A percentile compares a stretch with the other conserved stretches of the same genome.
These are phyloP conservation scores for Phyllosticta citriasiana DNA, from an alignment of 2,329 filamentous ascomycete species.

Conservation along the genomic window DNA sequence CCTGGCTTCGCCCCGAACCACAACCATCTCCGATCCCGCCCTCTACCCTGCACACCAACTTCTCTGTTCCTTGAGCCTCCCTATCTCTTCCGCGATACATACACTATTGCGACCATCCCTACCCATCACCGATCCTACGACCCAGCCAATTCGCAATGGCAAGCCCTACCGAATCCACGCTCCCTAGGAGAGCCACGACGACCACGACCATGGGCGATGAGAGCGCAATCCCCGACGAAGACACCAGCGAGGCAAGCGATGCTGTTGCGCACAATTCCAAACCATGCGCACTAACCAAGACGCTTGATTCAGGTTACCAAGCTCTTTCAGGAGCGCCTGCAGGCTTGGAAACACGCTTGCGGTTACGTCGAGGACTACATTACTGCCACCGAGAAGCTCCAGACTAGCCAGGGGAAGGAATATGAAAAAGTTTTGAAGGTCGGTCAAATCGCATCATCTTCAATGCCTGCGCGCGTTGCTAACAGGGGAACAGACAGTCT, in stretches of 20 bases:
- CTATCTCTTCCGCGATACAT: neutral
- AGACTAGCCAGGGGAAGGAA: constrained; percentile 80
- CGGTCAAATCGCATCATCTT: constrained; percentile 8
- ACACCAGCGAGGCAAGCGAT: constrained; percentile 33
- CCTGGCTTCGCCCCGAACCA: neutral
- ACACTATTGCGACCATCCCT: neutral
- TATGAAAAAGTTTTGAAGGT: constrained; percentile 92
- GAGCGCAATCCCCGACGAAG: constrained; percentile 39
- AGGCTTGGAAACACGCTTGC: constrained; percentile 93
- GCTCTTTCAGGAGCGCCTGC: constrained; percentile 76
- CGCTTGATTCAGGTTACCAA: constrained; percentile 28
- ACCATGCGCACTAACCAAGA: constrained; percentile 1
- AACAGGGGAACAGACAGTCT: constrained; percentile 55
- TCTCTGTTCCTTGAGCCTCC: neutral
- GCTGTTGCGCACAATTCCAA: neutral
- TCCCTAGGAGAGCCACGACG: constrained; percentile 18
- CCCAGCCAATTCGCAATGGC: constrained; percentile 18
- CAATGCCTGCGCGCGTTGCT: neutral
- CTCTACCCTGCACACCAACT: neutral
- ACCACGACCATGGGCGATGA: constrained; percentile 28
- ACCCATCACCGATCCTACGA: neutral
- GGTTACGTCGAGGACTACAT: constrained; percentile 89
- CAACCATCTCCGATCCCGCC: neutral
- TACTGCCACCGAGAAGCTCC: constrained; percentile 71
- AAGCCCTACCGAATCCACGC: constrained; percentile 23